Evolutionary conservation across 371 early-diverging fungal genomes (phyloP).

Genomic region (Zychaea mexicana): DNA sequence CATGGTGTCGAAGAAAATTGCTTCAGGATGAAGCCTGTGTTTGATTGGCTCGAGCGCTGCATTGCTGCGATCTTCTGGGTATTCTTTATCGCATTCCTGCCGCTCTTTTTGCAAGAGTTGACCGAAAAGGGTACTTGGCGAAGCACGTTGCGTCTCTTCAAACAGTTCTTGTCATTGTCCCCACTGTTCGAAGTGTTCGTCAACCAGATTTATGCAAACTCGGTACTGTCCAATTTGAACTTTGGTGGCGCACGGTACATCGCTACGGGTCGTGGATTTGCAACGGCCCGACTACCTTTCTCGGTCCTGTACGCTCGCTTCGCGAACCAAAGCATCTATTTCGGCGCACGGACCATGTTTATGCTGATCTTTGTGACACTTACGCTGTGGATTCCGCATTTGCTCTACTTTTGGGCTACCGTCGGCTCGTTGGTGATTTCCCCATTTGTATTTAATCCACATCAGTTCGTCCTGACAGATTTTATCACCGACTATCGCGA

Average conservation of each 20-base stretch:
- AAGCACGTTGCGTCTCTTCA: constrained; percentile 72
- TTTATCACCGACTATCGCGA: constrained; percentile 82
- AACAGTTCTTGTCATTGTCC: constrained; percentile 83
- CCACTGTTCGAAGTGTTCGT: constrained; percentile 91
- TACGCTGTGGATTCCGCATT: constrained; percentile 72
- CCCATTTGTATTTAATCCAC: constrained; percentile 87
- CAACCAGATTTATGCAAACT: constrained; percentile 86
- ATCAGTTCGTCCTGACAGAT: constrained; percentile 76
- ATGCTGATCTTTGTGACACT: constrained; percentile 79
- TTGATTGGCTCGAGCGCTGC: constrained; percentile 82
- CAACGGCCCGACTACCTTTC: constrained; percentile 84
- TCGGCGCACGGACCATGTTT: constrained; percentile 75
- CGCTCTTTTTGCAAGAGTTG: constrained; percentile 84
- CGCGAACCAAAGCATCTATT: constrained; percentile 80
- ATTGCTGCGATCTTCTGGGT: constrained; percentile 80
- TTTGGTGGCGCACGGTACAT: constrained; percentile 90
- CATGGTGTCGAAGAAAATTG: constrained; percentile 55
- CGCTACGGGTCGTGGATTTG: constrained; percentile 89
- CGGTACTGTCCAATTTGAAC: constrained; percentile 79
- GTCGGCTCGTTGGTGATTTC: constrained; percentile 71
- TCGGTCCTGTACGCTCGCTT: constrained; percentile 79
- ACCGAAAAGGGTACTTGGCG: constrained; percentile 84
- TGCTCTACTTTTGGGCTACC: constrained; percentile 88
- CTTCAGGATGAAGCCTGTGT: constrained; percentile 70
- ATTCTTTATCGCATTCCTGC: constrained; percentile 83